Evolutionary conservation across 2,329 filamentous ascomycete genomes (phyloP), one percentile per base, ranked within the genome.

Genomic region (Nothopassalora personata): DNA sequence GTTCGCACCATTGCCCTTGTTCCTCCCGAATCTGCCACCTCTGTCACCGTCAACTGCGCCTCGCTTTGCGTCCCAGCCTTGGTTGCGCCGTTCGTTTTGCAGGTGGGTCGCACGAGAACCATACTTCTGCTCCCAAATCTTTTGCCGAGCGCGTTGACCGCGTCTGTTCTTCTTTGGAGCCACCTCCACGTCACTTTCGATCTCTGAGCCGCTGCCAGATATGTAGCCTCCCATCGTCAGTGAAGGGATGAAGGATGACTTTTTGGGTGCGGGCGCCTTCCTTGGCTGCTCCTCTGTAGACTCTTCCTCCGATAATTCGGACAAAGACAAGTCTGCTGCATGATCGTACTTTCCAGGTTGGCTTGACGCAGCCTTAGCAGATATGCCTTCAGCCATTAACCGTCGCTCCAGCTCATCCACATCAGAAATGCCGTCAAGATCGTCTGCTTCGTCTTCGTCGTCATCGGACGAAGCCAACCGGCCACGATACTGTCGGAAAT

Each of bases 61-160:
- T 33, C 78, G 74, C 59, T 82, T 80, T 5, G 77, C 65, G 73
- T 86, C 84, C 83, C 84, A 86, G 1, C 82, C 83, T 36, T 74
- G 72, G 65, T 83, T 79, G n/a, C 64, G 68, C 53, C 70, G 65
- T 60, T 76, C 68, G 10, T 79, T 78, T 47, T 86, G 72, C 3
- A 86, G 52, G 68, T 91, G 89, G 66, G 86, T 88, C 1, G 90
- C 90, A 62, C 82, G 80, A 13, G 81, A 79, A 53, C 89, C 89
- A 71, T 81, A 93, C 70, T 92, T 93, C 76, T 90, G 87, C 76
- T 93, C 89, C 79, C 86, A 89, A 59, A 94, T 88, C 27, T 86
- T 83, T 70, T 89, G 88, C 8, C 90, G 83, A n/a, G 87, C 88
- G 47, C 86, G 82, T 74, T 95, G 90, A 3, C 90, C 90, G 50